Base-by-base conservation (phyloP, 495 filamentous ascomycete genomes). In the Clavariopsis aquatica region DNA sequence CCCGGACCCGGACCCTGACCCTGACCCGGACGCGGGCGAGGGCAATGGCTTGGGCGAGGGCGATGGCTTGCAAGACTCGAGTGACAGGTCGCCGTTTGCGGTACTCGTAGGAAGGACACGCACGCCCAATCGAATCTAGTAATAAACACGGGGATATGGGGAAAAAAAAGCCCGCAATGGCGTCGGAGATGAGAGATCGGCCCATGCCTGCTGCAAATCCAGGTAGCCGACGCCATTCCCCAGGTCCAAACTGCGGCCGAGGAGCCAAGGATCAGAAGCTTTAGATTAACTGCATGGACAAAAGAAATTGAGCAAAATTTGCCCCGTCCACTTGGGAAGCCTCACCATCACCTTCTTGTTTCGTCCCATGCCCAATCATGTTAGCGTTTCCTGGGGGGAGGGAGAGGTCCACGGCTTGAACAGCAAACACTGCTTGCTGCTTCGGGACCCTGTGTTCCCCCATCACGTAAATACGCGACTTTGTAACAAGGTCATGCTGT, bases 361-460 rank as follows among this genome's bases (percentile, higher is more conserved):
- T 46, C 41, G 52, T 57, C 45, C 7, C 49, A 10, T 6, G 45
- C 13, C 61, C 43, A 64, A 57, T 64, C 41, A 57, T 24, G n/a
- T 6, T 45, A 60, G n/a, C 27, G n/a, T 22, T n/a, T n/a, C n/a
- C n/a, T n/a, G n/a, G n/a, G n/a, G n/a, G n/a, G n/a, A n/a, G n/a
- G n/a, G n/a, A n/a, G n/a, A n/a, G n/a, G n/a, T n/a, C n/a, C n/a
- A n/a, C n/a, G n/a, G n/a, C n/a, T n/a, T n/a, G n/a, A n/a, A n/a
- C n/a, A n/a, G n/a, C n/a, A n/a, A n/a, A n/a, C 15, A 43, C 8
- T 17, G 13, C 13, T 17, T 43, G 9, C 38, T 43, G 6, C 38
- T n/a, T n/a, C 2, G 38, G 8, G 15, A 17, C 12, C 38, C 3
- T 17, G 38, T 43, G 15, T 43, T n/a, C 15, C 38, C 38, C n/a